Evolutionary conservation across 2,329 filamentous ascomycete species (phyloP).

Genomic region (Cadophora sp.): DNA sequence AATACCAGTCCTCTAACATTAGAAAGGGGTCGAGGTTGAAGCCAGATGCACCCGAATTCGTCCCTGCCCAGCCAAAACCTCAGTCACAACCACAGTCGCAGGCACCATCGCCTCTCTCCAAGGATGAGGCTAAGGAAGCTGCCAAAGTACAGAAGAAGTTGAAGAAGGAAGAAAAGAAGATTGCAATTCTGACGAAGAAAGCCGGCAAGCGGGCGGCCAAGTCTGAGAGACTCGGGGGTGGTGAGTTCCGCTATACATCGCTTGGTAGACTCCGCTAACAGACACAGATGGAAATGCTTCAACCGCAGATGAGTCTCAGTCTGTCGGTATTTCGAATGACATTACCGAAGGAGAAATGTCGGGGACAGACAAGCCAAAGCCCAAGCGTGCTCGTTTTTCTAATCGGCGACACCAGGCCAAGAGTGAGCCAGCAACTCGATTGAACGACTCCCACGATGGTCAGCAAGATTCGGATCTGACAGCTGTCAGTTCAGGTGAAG

Average conservation of each 20-base stretch:
- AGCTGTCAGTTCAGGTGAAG: constrained; percentile 35
- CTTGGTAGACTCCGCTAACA: neutral
- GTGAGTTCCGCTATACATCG: constrained; percentile 8
- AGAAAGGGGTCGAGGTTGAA: constrained; percentile 45
- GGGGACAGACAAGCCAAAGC: constrained; percentile 29
- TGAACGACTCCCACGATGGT: constrained; percentile 35
- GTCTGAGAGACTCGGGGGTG: constrained; percentile 17
- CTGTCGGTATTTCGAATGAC: constrained; percentile 22
- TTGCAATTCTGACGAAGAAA: constrained; percentile 34
- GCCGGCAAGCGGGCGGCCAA: constrained; percentile 32
- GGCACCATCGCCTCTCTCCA: constrained; percentile 20
- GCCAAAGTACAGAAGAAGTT: constrained; percentile 35
- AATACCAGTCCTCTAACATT: constrained; percentile 22
- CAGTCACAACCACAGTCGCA: neutral
- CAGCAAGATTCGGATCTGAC: constrained; percentile 37
- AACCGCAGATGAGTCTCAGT: constrained; percentile 23
- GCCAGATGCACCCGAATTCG: constrained; percentile 51
- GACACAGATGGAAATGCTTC: constrained; percentile 24
- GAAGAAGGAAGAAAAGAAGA: constrained; percentile 36
- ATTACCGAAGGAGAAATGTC: constrained; percentile 22
- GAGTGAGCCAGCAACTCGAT: constrained; percentile 37
- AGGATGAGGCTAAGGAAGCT: constrained; percentile 30
- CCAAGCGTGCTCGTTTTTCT: constrained; percentile 30
- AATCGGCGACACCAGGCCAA: constrained; percentile 38
- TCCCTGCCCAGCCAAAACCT: constrained; percentile 40